These are phyloP conservation scores for Castanospermum australe DNA, from an alignment of 306 rosid species.

Conservation along the genomic window DNA sequence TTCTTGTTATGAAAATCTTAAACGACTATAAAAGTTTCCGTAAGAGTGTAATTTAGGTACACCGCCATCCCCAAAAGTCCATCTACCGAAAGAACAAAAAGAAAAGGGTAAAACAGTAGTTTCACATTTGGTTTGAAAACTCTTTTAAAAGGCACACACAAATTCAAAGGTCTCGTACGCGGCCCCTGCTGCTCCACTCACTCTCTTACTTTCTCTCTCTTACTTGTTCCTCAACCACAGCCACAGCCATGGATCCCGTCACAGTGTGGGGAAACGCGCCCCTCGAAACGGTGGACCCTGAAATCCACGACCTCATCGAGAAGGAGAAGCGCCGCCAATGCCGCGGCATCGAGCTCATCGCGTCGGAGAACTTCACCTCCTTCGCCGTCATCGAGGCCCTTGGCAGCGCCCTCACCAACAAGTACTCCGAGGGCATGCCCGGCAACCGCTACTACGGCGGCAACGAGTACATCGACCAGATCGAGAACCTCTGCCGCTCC, in stretches of 20 bases:
- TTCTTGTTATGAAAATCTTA: too few species aligned
- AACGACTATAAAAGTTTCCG: too few species aligned
- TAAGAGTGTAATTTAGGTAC: too few species aligned
- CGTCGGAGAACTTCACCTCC: conserved; percentile 92
- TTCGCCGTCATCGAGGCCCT: conserved; percentile 94
- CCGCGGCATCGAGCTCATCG: conserved; percentile 91
- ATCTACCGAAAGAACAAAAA: too few species aligned
- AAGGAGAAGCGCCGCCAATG: conserved; percentile 92
- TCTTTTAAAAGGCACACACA: neutral
- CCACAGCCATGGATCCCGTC: conserved; percentile 63
- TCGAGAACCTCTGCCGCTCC: conserved; percentile 79
- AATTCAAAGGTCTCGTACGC: too few species aligned
- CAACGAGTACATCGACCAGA: conserved; percentile 83
- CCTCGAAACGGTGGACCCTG: conserved; percentile 62
- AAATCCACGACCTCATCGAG: conserved; percentile 83
- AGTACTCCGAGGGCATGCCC: conserved; percentile 93
- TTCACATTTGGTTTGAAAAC: neutral
- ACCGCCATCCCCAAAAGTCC: too few species aligned
- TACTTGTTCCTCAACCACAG: conserved; percentile 38
- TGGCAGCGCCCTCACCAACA: conserved; percentile 85
- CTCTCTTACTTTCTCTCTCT: neutral
- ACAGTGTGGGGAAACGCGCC: conserved; percentile 74
- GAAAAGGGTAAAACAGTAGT: conserved; percentile 13
- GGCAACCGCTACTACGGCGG: conserved; percentile 95
- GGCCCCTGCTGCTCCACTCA: neutral